These are phyloP conservation scores for Digitaria exilis DNA, from an alignment of 202 grass and related monocot species.

Conservation along the genomic window DNA sequence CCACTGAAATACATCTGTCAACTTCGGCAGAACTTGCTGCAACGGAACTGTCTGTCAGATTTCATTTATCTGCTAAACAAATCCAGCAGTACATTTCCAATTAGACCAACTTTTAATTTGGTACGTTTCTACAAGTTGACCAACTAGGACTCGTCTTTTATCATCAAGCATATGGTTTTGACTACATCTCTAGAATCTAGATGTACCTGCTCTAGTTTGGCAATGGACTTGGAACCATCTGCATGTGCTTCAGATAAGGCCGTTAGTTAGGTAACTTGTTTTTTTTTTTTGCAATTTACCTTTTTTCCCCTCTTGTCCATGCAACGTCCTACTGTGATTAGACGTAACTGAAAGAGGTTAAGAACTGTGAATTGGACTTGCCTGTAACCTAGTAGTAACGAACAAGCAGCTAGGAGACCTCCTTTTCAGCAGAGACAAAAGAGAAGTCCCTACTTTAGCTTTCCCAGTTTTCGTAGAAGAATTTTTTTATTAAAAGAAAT, in stretches of 20 bases:
- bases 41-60: too few relatives aligned
- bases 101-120: not conserved
- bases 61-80: not conserved
- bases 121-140: not conserved
- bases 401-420: not conserved
- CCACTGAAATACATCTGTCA: not conserved
- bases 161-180: not conserved
- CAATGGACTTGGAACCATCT: slow-evolving; percentile 6
- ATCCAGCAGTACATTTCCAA: not conserved
- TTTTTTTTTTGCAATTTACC: not conserved
- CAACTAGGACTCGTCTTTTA: not conserved
- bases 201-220: slow-evolving; percentile 20
- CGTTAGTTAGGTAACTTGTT: slow-evolving; percentile 1
- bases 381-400: not conserved
- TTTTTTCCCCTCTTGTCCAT: not conserved
- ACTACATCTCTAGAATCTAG: too few relatives aligned
- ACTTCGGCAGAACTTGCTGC: not conserved
- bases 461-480: not conserved
- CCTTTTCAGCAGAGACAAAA: not conserved
- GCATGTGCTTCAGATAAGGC: not conserved
- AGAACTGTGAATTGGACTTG: slow-evolving; percentile 4
- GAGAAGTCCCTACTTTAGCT: not conserved
- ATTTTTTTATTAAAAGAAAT: not conserved
- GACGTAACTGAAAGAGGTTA: not conserved
- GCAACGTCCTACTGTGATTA: not conserved